phyloP scores from a whole-genome alignment of 2,329 filamentous ascomycete genomes.

The Trichoderma gracile region DNA sequence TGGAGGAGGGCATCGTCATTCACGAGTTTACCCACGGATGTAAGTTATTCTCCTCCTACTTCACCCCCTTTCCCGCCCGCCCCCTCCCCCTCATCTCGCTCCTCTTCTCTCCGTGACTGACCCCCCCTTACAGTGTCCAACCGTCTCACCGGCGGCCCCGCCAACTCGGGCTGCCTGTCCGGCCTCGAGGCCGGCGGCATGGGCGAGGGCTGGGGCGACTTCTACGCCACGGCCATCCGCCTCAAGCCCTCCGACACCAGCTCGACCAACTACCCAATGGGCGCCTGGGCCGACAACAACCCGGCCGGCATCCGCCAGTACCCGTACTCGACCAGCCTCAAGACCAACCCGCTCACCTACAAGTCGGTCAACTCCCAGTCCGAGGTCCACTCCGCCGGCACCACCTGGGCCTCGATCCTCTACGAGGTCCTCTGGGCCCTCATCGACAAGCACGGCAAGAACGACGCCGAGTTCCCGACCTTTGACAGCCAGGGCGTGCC shows the following conservation, averaged over 20 bases:
- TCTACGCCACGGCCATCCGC: constrained; percentile 54
- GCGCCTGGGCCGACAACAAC: constrained; percentile 50
- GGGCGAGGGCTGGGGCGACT: constrained; percentile 61
- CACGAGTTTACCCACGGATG: constrained; percentile 59
- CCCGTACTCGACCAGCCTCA: constrained; percentile 53
- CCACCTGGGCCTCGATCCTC: constrained; percentile 53
- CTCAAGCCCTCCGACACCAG: constrained; percentile 50
- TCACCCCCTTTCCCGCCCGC: too few species aligned
- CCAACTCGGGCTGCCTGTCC: constrained; percentile 51
- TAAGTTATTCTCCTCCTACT: constrained; percentile 26
- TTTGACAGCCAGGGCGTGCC: constrained; percentile 49
- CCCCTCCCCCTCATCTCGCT: not conserved
- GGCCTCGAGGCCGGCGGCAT: constrained; percentile 55
- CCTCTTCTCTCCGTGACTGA: constrained; percentile 17
- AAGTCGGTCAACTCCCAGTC: constrained; percentile 41
- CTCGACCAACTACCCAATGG: constrained; percentile 49
- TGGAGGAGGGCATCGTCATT: constrained; percentile 61
- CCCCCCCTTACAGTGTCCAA: constrained; percentile 48
- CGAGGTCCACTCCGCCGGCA: constrained; percentile 51
- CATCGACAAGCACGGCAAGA: constrained; percentile 57
- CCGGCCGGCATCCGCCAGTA: constrained; percentile 50
- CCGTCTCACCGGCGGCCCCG: constrained; percentile 59
- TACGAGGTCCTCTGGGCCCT: constrained; percentile 61
- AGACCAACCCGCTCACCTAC: constrained; percentile 54
- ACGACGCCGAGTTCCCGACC: constrained; percentile 43